A percentile compares a stretch with the other conserved stretches of the same genome.
phyloP scores from a whole-genome alignment of 2,329 filamentous ascomycete species.

The Alternaria gansuensis region DNA sequence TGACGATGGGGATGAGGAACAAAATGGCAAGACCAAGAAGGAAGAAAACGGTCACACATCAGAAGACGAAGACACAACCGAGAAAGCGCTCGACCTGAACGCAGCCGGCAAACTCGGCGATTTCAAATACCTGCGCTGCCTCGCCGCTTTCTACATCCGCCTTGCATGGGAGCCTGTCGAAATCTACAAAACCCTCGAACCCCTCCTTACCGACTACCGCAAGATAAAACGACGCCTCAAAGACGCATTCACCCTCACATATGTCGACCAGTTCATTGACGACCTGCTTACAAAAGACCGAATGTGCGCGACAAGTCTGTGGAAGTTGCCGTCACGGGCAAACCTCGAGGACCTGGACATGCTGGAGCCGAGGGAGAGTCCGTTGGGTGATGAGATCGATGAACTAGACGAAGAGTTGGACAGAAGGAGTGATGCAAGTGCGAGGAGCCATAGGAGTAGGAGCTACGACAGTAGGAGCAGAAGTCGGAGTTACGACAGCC shows the following conservation, averaged over 20 bases:
- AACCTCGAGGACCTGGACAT: slow-evolving; percentile 88
- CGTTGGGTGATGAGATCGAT: slow-evolving; percentile 78
- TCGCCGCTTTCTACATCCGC: slow-evolving; percentile 93
- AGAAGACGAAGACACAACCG: slow-evolving; percentile 14
- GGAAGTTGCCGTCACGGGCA: slow-evolving; percentile 85
- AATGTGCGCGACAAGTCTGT: slow-evolving; percentile 89
- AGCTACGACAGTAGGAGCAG: slow-evolving; percentile 25
- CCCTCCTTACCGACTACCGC: slow-evolving; percentile 79
- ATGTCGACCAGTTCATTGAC: slow-evolving; percentile 92
- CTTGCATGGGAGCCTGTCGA: slow-evolving; percentile 84
- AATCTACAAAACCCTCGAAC: slow-evolving; percentile 82
- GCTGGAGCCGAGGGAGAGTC: slow-evolving; percentile 84
- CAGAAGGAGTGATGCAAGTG: slow-evolving; percentile 23
- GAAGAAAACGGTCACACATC: slow-evolving; percentile 15
- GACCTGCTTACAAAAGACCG: slow-evolving; percentile 88
- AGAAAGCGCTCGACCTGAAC: slow-evolving; percentile 39
- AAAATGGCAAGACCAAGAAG: slow-evolving; percentile 50
- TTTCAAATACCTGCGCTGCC: slow-evolving; percentile 81
- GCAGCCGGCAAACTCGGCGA: slow-evolving; percentile 49
- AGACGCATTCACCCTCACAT: slow-evolving; percentile 77
- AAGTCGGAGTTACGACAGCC: slow-evolving; percentile 30
- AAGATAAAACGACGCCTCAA: slow-evolving; percentile 83
- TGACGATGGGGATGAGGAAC: slow-evolving; percentile 29
- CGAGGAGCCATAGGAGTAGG: slow-evolving; percentile 25
- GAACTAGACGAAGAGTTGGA: slow-evolving; percentile 54